phyloP scores from a whole-genome alignment of 2,329 filamentous ascomycete species.

The Aotearoamyces nothofagi region DNA sequence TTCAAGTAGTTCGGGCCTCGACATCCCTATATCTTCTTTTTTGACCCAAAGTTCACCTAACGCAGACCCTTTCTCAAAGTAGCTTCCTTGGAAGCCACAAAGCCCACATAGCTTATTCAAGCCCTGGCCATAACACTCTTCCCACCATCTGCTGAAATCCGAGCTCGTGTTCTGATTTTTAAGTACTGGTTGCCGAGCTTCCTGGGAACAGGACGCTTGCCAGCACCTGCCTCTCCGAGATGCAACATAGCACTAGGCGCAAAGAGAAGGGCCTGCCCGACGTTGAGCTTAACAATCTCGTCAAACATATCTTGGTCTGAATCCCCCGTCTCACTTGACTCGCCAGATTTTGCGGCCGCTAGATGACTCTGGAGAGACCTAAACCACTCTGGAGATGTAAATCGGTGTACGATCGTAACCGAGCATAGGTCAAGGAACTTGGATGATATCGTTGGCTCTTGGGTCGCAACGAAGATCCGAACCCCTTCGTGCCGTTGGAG shows the following conservation, averaged over 20 bases:
- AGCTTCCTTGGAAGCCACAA: too few species aligned
- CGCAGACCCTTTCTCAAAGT: too few species aligned
- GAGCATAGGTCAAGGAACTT: conserved; percentile 56
- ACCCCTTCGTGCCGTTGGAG: conserved; percentile 55
- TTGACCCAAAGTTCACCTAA: too few species aligned
- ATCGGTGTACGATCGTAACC: conserved; percentile 58
- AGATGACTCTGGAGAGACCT: conserved; percentile 27
- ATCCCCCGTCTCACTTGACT: conserved; percentile 14
- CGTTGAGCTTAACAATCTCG: conserved; percentile 29
- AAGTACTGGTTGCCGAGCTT: conserved; percentile 19
- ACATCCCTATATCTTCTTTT: too few species aligned
- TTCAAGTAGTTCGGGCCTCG: too few species aligned
- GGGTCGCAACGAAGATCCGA: conserved; percentile 57
- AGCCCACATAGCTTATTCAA: too few species aligned
- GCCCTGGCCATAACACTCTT: conserved; percentile 23
- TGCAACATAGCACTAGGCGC: conserved; percentile 27
- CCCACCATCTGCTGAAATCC: conserved; percentile 28
- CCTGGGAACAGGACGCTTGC: conserved; percentile 2
- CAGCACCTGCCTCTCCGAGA: conserved; percentile 5
- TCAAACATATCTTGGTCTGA: conserved; percentile 22
- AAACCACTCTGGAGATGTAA: conserved; percentile 52
- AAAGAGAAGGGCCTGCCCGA: conserved; percentile 33
- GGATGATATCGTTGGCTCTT: conserved; percentile 59
- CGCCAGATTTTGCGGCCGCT: conserved; percentile 22
- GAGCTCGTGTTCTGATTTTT: conserved; percentile 23